Conservation (phyloP, 352 stramenopile genomes). For the Phytophthora ohioensis region DNA sequence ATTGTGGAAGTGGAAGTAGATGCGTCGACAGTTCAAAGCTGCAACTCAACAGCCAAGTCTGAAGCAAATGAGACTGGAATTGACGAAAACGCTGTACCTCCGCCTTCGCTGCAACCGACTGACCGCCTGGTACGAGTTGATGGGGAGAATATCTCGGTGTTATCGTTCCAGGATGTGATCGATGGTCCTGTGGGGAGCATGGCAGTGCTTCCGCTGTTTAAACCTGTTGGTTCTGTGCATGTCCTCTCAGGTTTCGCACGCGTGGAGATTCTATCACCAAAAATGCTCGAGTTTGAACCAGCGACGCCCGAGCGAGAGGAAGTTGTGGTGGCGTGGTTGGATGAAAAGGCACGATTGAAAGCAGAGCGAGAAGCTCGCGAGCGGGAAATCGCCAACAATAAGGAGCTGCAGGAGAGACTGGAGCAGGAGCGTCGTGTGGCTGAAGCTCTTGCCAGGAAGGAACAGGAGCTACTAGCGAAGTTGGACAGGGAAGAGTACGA, state of each 20-base stretch:
- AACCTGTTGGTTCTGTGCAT: constrained; percentile 33
- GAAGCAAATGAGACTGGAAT: constrained; percentile 1
- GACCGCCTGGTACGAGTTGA: constrained; percentile 64
- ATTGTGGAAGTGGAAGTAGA: constrained; percentile 19
- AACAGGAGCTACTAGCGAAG: constrained; percentile 41
- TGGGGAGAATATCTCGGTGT: constrained; percentile 48
- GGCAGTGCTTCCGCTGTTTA: constrained; percentile 63
- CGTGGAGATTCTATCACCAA: constrained; percentile 64
- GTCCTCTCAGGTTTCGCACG: constrained; percentile 68
- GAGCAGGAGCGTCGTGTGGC: constrained; percentile 45
- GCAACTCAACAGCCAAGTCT: constrained; percentile 3
- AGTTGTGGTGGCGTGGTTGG: constrained; percentile 48
- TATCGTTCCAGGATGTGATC: constrained; percentile 59
- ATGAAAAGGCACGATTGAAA: constrained; percentile 37
- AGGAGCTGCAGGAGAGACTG: constrained; percentile 41
- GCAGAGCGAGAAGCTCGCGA: constrained; percentile 45
- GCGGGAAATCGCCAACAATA: constrained; percentile 44
- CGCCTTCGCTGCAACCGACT: constrained; percentile 39
- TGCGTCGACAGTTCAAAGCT: constrained; percentile 16
- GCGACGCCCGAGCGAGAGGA: constrained; percentile 40
- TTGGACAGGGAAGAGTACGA: constrained; percentile 57
- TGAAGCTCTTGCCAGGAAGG: constrained; percentile 45
- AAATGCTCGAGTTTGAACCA: constrained; percentile 60
- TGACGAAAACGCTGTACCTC: constrained; percentile 22
- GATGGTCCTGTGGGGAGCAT: constrained; percentile 48